These are phyloP conservation scores for Sugiyamaella paludigena DNA, from an alignment of 1,139 yeast genomes.

Conservation along the genomic window DNA sequence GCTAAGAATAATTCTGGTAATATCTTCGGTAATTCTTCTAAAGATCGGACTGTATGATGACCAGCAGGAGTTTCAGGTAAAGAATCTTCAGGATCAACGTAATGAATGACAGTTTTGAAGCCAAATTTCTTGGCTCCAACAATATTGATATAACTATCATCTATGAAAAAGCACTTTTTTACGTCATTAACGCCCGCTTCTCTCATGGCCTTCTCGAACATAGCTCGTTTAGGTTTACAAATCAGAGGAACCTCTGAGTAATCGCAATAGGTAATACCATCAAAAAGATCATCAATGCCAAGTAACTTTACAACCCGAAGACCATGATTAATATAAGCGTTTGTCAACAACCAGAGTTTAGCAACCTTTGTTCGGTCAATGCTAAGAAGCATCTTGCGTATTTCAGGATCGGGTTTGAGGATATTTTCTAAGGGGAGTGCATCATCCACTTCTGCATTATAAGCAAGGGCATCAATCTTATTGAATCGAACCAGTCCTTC, in stretches of 20 bases:
- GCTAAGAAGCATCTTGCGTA: slow-evolving; percentile 37
- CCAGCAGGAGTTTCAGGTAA: slow-evolving; percentile 43
- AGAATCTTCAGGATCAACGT: slow-evolving; percentile 51
- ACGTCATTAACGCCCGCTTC: slow-evolving; percentile 58
- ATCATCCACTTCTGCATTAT: slow-evolving; percentile 86
- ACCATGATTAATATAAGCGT: slow-evolving; percentile 91
- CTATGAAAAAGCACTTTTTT: slow-evolving; percentile 62
- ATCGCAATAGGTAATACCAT: slow-evolving; percentile 91
- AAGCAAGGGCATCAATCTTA: slow-evolving; percentile 82
- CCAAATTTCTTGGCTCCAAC: slow-evolving; percentile 48
- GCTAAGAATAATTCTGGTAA: slow-evolving; percentile 48
- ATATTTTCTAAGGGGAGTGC: slow-evolving; percentile 80
- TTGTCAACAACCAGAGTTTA: slow-evolving; percentile 84
- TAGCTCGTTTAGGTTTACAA: slow-evolving; percentile 79
- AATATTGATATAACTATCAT: slow-evolving; percentile 41
- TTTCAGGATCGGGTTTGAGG: slow-evolving; percentile 50
- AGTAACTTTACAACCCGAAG: slow-evolving; percentile 65
- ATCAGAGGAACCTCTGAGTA: slow-evolving; percentile 63
- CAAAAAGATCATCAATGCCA: slow-evolving; percentile 87
- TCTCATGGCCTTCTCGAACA: slow-evolving; percentile 55
- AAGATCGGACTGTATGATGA: slow-evolving; percentile 45
- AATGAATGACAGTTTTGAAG: slow-evolving; percentile 54
- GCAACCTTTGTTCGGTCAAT: slow-evolving; percentile 47
- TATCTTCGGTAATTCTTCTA: slow-evolving; percentile 47
- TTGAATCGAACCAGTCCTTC: slow-evolving; percentile 86